Evolutionary conservation across 2,329 filamentous ascomycete genomes (phyloP).

Genomic region (Pseudogymnoascus sp.): DNA sequence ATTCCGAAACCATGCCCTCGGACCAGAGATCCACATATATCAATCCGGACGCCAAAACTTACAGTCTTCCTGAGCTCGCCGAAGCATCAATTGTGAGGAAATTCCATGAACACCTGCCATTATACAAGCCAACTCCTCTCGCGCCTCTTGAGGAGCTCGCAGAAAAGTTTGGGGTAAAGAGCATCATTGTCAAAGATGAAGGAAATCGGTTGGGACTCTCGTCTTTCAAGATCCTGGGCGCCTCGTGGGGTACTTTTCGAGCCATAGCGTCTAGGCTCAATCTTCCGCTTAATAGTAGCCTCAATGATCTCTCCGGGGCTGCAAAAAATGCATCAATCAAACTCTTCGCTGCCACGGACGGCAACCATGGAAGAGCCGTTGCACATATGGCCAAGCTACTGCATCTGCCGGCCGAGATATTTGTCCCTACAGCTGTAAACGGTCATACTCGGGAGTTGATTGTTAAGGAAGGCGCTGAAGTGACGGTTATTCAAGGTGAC

Average conservation of each 20-base stretch:
- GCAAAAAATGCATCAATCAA: conserved; percentile 28
- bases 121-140: conserved; percentile 48
- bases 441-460: conserved; percentile 46
- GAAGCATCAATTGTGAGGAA: not conserved
- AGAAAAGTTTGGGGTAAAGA: conserved; percentile 44
- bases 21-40: not conserved
- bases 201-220: conserved; percentile 58
- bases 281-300: not conserved
- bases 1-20: not conserved
- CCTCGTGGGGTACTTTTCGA: conserved; percentile 60
- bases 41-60: not conserved
- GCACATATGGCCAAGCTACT: conserved; percentile 58
- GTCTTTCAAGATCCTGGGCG: conserved; percentile 73
- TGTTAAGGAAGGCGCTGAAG: conserved; percentile 50
- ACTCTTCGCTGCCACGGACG: conserved; percentile 61
- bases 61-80: not conserved
- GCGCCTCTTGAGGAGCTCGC: conserved; percentile 46
- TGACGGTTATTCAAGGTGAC: conserved; percentile 45
- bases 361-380: conserved; percentile 68
- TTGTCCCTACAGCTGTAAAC: conserved; percentile 53
- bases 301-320: conserved; percentile 35
- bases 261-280: conserved; percentile 35
- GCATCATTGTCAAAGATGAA: conserved; percentile 64
- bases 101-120: conserved; percentile 52
- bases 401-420: conserved; percentile 46